These are phyloP conservation scores for Entophlyctis luteolus DNA, from an alignment of 192 early-diverging fungal genomes.

Conservation along the genomic window DNA sequence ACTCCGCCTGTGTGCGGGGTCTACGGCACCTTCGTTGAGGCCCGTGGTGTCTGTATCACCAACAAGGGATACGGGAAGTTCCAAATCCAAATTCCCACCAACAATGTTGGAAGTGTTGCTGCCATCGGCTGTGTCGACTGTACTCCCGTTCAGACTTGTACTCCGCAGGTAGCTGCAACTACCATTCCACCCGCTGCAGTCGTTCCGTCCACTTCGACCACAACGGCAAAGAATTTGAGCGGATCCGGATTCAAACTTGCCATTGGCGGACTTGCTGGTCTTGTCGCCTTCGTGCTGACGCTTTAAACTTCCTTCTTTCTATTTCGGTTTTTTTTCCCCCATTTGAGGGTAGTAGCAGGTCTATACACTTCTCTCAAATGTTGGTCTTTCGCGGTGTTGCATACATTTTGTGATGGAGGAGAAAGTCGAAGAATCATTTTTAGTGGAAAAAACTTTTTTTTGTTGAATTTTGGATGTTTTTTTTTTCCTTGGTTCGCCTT, in stretches of 20 bases:
- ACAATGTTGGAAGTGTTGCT: neutral
- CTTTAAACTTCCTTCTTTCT: neutral
- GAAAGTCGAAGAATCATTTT: neutral
- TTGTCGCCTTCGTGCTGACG: neutral
- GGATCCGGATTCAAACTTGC: too few species aligned
- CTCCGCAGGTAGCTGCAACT: neutral
- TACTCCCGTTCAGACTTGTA: neutral
- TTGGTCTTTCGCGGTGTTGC: neutral
- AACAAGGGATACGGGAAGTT: neutral
- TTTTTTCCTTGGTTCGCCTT: neutral
- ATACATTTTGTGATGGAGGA: neutral
- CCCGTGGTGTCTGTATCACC: slow-evolving; percentile 1
- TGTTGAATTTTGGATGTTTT: neutral
- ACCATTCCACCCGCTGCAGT: neutral
- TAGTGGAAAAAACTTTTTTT: neutral
- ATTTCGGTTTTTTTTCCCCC: neutral
- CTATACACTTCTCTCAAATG: neutral
- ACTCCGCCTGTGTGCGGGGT: neutral
- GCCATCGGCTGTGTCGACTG: too few species aligned
- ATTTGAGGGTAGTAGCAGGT: neutral
- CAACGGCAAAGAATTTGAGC: neutral
- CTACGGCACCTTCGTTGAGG: neutral
- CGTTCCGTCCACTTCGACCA: neutral
- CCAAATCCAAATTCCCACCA: neutral
- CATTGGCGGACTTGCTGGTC: neutral